Evolutionary conservation across 164 flowering plant species (phyloP), one percentile per base, ranked within the genome.

Genomic region (Nelumbo lutea): DNA sequence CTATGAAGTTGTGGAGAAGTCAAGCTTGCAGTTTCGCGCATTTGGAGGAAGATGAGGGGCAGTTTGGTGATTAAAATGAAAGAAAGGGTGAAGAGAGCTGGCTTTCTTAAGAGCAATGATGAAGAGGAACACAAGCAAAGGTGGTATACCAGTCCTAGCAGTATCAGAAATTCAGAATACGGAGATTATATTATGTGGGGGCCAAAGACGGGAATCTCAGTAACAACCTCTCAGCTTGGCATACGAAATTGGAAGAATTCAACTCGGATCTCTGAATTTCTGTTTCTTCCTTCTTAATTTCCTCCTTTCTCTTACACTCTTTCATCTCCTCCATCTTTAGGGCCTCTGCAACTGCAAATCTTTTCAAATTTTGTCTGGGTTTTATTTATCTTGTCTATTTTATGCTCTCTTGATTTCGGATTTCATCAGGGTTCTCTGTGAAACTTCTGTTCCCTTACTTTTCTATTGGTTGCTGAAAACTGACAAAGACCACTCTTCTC

Each of bases 201-300:
- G 58, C 72, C 61, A 61, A 6, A 39, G 72, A 47, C 3, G 65
- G 74, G 81, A 73, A 75, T 73, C 74, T 75, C 74, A 63, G 71
- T 72, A 70, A 75, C 78, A 78, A 72, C 66, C 43, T 74, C 74
- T 41, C 52, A 13, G 55, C 52, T 41, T 45, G 47, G 52, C 46
- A 61, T 2, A 52, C 46, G 42, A 47, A 56, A 52, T 62, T 52
- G 14, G 11, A 40, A 43, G 27, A 15, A 41, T 68, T 7, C 68
- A 9, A 8, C 4, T 56, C 57, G 27, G 27, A 27, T 41, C 53
- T 56, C 45, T 5, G n/a, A 11, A 27, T 50, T 73, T 59, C 38
- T 8, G 7, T 59, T 56, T 44, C 42, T 27, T 48, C 15, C 38
- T 27, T 3, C 44, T 9, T 40, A 53, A 5, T 74, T 42, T 56